phyloP scores from a whole-genome alignment of 257 asterid genomes.

The Solanum bulbocastanum region DNA sequence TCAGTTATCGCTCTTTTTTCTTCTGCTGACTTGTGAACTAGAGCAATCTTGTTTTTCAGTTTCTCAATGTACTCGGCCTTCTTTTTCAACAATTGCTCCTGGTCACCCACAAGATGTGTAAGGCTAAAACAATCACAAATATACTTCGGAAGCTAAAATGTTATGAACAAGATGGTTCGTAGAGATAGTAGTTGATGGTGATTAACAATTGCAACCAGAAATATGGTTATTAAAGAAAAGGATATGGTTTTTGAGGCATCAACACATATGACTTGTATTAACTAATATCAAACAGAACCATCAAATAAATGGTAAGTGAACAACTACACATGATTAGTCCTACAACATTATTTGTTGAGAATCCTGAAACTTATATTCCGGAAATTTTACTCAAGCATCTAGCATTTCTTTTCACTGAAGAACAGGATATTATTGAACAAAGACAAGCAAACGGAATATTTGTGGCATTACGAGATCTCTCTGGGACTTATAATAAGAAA shows the following conservation, averaged over 20 bases:
- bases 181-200: no score
- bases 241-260: not conserved
- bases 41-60: constrained; percentile 65
- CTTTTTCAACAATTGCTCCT: constrained; percentile 77
- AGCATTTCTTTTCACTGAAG: not conserved
- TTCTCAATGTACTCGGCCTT: constrained; percentile 69
- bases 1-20: constrained; percentile 64
- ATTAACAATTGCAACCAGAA: not conserved
- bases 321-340: not conserved
- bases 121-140: not conserved
- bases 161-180: no score
- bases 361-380: not conserved
- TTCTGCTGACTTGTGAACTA: constrained; percentile 72
- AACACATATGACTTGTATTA: not conserved
- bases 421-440: not conserved
- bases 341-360: not conserved
- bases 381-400: not conserved
- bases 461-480: not conserved
- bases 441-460: not conserved
- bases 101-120: not conserved
- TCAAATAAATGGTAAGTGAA: not conserved
- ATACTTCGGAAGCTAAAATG: not conserved
- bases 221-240: not conserved
- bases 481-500: not conserved
- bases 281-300: not conserved